Percentiles rank a stretch among this genome's conserved stretches.
phyloP scores from a whole-genome alignment of 345 rosid species.

The Lepidium aucheri region DNA sequence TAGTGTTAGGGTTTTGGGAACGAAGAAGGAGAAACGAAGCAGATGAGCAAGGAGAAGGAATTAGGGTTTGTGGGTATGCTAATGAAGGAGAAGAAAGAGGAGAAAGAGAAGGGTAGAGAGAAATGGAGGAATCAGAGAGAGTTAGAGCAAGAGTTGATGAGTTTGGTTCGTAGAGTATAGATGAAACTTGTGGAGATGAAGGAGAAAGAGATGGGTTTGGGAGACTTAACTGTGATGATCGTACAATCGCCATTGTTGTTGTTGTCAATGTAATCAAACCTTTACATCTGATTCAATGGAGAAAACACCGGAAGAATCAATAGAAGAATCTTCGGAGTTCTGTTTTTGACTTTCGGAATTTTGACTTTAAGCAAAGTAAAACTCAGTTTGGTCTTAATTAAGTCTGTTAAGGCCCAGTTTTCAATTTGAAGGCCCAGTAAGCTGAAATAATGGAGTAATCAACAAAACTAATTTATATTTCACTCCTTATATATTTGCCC shows the following conservation, averaged over 20 bases:
- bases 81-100: slow-evolving; percentile 27
- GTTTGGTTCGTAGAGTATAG: slow-evolving; percentile 54
- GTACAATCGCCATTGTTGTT: slow-evolving; percentile 33
- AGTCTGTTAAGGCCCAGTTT: background rate
- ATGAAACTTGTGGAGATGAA: slow-evolving; percentile 33
- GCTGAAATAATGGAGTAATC: too few relatives aligned
- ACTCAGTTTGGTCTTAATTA: background rate
- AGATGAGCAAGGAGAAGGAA: slow-evolving; percentile 40
- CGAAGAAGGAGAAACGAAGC: slow-evolving; percentile 37
- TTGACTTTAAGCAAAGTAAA: background rate
- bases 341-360: too few relatives aligned
- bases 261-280: background rate
- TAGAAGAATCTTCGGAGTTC: background rate
- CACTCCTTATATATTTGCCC: too few relatives aligned
- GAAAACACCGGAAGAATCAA: background rate
- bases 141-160: slow-evolving; percentile 61
- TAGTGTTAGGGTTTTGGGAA: slow-evolving; percentile 21
- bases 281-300: background rate
- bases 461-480: too few relatives aligned
- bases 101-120: slow-evolving; percentile 47
- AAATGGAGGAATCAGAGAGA: slow-evolving; percentile 57
- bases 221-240: slow-evolving; percentile 39
- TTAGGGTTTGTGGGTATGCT: slow-evolving; percentile 30
- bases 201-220: slow-evolving; percentile 31
- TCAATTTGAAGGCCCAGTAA: background rate